Base-by-base conservation (phyloP, 1,284 basidiomycete species). In the Bjerkandera adusta region DNA sequence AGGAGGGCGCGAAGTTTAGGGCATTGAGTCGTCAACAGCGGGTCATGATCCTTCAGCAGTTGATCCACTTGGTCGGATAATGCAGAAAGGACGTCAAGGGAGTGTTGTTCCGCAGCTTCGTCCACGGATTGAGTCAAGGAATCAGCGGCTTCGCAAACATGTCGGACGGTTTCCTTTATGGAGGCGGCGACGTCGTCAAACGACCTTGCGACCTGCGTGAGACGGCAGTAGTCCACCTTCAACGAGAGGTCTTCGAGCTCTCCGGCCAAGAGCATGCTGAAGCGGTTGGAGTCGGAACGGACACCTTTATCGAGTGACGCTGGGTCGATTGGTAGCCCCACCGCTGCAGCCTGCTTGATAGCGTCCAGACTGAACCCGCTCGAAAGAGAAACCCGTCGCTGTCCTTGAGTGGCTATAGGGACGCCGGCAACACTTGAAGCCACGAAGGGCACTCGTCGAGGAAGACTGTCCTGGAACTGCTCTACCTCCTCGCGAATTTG, bases 261-360 rank as follows among this genome's bases (percentile, higher is more conserved):
- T 11, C 81, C 80, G 5, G 73, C 73, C 13, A 92, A 72, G 39
- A 71, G 71, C 60, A 89, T 77, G 21, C 79, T 71, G 54, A 81
- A 81, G 5, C 75, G 69, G 60, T 93, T 93, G 20, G 76, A 78
- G 57, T 90, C 83, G 11, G 72, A 64, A 3, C 90, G 83, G 25
- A 92, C 84, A 27, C 69, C 69, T 37, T 76, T 74, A 57, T 93
- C 88, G 15, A 91, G 64, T n/a, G 65, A 64, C 6, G 67, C 58
- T 12, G 83, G 69, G 45, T 88, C 83, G 54, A 90, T 76, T 0
- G 83, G 76, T 10, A 77, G 58, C 38, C 73, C 72, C 16, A 70
- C 54, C 18, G 64, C 37, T 11, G 61, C 55, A 13, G 64, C 58
- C 24, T 65, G 57, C 27, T 65, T 59, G 18, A 69, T 54, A 29